Conservation (phyloP, 345 rosid genomes). For the Arabis hirsuta region DNA sequence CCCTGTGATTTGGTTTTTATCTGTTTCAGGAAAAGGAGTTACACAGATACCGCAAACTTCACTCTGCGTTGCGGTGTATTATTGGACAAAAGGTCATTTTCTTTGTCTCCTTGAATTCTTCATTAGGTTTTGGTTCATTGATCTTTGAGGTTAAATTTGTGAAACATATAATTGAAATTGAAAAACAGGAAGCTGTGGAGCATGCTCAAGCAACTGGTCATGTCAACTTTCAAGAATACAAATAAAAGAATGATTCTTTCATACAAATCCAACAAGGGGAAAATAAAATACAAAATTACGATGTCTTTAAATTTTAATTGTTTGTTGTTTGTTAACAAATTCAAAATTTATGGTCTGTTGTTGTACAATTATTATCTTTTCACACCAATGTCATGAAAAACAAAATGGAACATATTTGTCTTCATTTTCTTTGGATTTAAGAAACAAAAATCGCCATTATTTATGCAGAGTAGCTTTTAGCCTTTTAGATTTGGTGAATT, state of each 20-base stretch:
- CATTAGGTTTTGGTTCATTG: constrained; percentile 11
- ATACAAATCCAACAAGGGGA: constrained; percentile 12
- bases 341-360: constrained; percentile 19
- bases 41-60: constrained; percentile 81
- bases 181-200: constrained; percentile 79
- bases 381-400: constrained; percentile 22
- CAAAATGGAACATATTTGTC: constrained; percentile 1
- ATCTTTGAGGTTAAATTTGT: constrained; percentile 14
- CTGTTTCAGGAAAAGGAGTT: constrained; percentile 74
- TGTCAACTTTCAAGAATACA: constrained; percentile 87
- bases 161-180: background rate
- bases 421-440: constrained; percentile 10
- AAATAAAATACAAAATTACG: background rate
- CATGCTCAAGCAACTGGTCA: constrained; percentile 97
- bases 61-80: constrained; percentile 88
- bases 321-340: constrained; percentile 25
- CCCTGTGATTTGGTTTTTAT: constrained; percentile 3
- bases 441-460: background rate
- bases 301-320: background rate
- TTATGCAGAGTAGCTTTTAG: background rate
- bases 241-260: constrained; percentile 42
- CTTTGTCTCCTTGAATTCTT: background rate
- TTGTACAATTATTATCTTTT: constrained; percentile 22
- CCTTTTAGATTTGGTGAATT: background rate
- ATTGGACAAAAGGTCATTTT: constrained; percentile 78